Conservation (phyloP, 768 basidiomycete species). For the Panaeolus cyanescens region DNA sequence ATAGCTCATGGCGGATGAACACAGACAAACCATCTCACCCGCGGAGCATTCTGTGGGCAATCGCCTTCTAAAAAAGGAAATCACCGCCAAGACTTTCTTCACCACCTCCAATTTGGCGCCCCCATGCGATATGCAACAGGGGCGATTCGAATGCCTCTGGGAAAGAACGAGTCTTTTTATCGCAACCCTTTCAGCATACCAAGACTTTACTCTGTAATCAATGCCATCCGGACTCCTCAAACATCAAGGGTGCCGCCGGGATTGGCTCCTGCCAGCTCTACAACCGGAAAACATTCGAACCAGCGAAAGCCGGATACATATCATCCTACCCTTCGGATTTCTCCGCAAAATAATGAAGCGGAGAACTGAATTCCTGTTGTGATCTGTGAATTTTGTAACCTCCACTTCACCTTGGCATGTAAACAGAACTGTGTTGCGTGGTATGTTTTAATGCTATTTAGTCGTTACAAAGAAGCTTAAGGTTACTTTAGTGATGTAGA, state of each 20-base stretch:
- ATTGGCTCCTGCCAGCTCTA: background rate
- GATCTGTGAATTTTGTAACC: too few relatives aligned
- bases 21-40: background rate
- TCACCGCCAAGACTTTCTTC: background rate
- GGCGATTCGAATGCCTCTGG: background rate
- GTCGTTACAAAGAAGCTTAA: background rate
- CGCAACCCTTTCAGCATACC: background rate
- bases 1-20: background rate
- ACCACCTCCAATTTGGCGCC: background rate
- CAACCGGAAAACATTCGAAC: background rate
- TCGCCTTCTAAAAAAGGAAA: background rate
- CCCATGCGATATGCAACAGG: background rate
- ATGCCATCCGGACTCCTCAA: background rate
- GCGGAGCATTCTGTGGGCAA: background rate
- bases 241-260: background rate
- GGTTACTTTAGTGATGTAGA: background rate
- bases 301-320: background rate
- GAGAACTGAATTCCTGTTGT: background rate
- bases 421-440: background rate
- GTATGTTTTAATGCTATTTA: slow-evolving; percentile 10
- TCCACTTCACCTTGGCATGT: background rate
- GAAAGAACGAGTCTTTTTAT: background rate
- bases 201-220: background rate
- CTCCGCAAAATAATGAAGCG: background rate
- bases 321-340: background rate